Base-by-base conservation (phyloP, 306 rosid genomes). In the Quercus robur region DNA sequence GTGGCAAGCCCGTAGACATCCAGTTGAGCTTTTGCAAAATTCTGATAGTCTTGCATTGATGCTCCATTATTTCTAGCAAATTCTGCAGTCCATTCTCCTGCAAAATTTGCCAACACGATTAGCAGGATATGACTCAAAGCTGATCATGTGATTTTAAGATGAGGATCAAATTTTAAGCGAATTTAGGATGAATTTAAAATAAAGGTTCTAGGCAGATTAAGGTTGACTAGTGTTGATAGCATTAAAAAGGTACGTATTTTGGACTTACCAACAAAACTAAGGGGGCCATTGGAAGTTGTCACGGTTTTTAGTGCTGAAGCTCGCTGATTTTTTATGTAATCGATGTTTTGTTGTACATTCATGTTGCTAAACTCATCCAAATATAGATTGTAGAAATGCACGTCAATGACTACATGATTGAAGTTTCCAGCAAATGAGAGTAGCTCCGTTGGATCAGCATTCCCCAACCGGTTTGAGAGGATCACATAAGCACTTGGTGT, bases 1-100 rank as follows among this genome's bases (percentile, higher is more conserved):
- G 85, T 83, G 58, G 91, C 94, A 41, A 56, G 63, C 26, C 85
- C 82, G 17, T 90, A 88, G 10, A 88, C 94, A 3, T 83, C 64
- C 74, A 80, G 17, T 44, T 88, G 91, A 30, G 63, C 81, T 51
- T 83, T 25, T 15, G 58, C 70, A 80, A 83, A 90, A 30, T 64
- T 49, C 35, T 86, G 86, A 69, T 71, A 75, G 38, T 85, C 88
- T 76, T 78, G 3, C 81, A 74, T 84, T 49, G 91, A 63, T 55
- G 87, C 94, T 58, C 41, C 52, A 46, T 19, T 31, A 46, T 19
- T 31, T 31, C 70, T 76, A 8, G 57, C 77, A 85, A 88, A 87
- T 17, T 86, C 87, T 44, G 87, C 88, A 15, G 83, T 82, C 94
- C 94, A 90, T 51, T 90, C 94, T 57, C 90, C 94, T 90, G 84